Evolutionary conservation across 441 rosid species (phyloP).

Genomic region (Populus hybrid): DNA sequence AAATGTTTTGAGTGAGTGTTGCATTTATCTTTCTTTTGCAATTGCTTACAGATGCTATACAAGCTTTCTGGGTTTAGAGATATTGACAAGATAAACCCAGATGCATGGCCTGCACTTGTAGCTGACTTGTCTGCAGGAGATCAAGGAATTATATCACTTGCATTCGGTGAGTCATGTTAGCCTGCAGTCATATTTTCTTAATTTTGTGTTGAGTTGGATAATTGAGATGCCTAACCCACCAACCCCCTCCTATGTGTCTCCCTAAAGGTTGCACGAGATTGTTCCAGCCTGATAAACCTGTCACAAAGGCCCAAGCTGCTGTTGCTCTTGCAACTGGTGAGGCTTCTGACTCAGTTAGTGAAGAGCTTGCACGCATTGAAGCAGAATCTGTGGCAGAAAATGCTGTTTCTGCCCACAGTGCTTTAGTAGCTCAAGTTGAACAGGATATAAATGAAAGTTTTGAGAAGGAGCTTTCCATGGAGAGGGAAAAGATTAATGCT

Average conservation of each 20-base stretch:
- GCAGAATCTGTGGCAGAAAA: slow-evolving; percentile 95
- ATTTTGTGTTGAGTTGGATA: slow-evolving; percentile 21
- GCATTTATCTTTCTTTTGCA: slow-evolving; percentile 16
- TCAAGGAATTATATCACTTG: slow-evolving; percentile 78
- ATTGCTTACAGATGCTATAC: slow-evolving; percentile 47
- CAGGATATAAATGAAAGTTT: slow-evolving; percentile 73
- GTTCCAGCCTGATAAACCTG: slow-evolving; percentile 93
- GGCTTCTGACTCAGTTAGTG: slow-evolving; percentile 68
- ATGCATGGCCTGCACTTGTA: slow-evolving; percentile 92
- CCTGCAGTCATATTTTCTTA: slow-evolving; percentile 3
- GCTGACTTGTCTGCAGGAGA: slow-evolving; percentile 88
- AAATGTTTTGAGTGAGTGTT: slow-evolving; percentile 6
- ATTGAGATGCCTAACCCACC: background rate
- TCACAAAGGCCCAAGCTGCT: slow-evolving; percentile 94
- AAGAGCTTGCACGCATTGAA: slow-evolving; percentile 89
- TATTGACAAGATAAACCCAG: slow-evolving; percentile 69
- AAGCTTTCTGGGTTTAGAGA: slow-evolving; percentile 84
- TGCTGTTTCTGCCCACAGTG: slow-evolving; percentile 74
- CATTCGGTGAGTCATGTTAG: slow-evolving; percentile 69
- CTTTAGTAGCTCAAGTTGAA: slow-evolving; percentile 81
- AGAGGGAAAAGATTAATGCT: slow-evolving; percentile 65
- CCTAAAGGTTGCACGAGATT: slow-evolving; percentile 73
- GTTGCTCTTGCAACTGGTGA: slow-evolving; percentile 86
- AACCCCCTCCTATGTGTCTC: background rate
- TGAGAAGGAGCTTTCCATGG: slow-evolving; percentile 69